These are phyloP conservation scores for Clarireedia hainanense DNA, from an alignment of 2,329 filamentous ascomycete genomes.

Conservation along the genomic window DNA sequence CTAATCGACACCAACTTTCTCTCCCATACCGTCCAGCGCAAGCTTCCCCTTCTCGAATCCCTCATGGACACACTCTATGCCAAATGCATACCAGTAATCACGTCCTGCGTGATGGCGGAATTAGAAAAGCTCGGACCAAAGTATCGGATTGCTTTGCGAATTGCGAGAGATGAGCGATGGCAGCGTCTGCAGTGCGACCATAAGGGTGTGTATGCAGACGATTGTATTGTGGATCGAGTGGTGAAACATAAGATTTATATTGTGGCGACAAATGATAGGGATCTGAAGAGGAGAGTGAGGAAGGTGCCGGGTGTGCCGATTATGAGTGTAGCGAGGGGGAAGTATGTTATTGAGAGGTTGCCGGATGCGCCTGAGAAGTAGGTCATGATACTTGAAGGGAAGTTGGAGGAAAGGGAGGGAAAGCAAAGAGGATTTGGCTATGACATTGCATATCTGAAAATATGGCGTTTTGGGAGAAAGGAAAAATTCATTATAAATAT, in stretches of 20 bases:
- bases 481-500: background rate
- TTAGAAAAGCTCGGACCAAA: conserved; percentile 84
- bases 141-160: conserved; percentile 77
- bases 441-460: conserved; percentile 1
- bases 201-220: conserved; percentile 81
- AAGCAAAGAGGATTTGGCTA: background rate
- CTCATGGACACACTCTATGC: conserved; percentile 95
- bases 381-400: background rate
- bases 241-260: conserved; percentile 71
- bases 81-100: conserved; percentile 84
- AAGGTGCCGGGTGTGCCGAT: conserved; percentile 67
- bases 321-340: conserved; percentile 76
- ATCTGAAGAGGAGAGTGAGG: conserved; percentile 62
- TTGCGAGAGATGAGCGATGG: conserved; percentile 86
- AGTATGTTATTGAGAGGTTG: conserved; percentile 89
- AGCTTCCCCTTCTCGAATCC: conserved; percentile 76
- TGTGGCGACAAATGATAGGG: conserved; percentile 69
- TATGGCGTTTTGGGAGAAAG: conserved; percentile 4
- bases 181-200: conserved; percentile 82
- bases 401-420: background rate
- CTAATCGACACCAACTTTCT: conserved; percentile 84
- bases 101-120: conserved; percentile 73
- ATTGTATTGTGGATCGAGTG: conserved; percentile 70
- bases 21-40: conserved; percentile 82
- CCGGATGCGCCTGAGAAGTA: conserved; percentile 66